Evolutionary conservation across 257 asterid species (phyloP).

Genomic region (Jaltomata sinuosa): DNA sequence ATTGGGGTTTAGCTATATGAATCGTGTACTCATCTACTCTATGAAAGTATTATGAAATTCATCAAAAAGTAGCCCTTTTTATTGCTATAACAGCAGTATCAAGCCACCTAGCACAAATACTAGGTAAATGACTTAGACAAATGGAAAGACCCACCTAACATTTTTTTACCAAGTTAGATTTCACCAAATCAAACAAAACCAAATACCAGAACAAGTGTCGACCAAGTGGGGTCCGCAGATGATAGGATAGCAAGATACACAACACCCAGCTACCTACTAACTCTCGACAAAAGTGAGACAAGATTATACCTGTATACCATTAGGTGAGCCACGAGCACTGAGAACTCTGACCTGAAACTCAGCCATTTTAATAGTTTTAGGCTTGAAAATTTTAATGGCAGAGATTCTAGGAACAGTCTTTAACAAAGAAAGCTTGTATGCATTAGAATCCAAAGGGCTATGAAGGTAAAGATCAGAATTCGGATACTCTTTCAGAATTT

Average conservation of each 20-base stretch:
- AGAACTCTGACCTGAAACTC: conserved; percentile 61
- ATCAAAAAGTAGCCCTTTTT: background rate
- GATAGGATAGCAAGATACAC: too few species aligned
- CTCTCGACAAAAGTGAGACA: too few species aligned
- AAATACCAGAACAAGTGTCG: background rate
- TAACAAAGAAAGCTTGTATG: conserved; percentile 58
- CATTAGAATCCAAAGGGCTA: conserved; percentile 62
- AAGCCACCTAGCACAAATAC: background rate
- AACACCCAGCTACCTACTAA: too few species aligned
- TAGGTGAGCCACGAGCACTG: conserved; percentile 67
- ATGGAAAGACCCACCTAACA: too few species aligned
- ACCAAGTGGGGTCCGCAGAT: too few species aligned
- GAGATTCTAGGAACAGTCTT: conserved; percentile 70
- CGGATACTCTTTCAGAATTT: conserved; percentile 45
- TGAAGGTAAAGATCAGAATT: conserved; percentile 77
- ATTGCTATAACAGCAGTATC: too few species aligned
- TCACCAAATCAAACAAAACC: background rate
- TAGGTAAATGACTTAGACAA: background rate
- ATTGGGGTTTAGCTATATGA: background rate
- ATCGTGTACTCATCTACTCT: background rate
- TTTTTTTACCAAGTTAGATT: background rate
- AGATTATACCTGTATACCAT: conserved; percentile 86
- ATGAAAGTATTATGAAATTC: background rate
- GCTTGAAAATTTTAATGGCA: conserved; percentile 55
- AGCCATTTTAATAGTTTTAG: conserved; percentile 41